phyloP scores from a whole-genome alignment of 208 protist species.

The Trichomonas tenax region DNA sequence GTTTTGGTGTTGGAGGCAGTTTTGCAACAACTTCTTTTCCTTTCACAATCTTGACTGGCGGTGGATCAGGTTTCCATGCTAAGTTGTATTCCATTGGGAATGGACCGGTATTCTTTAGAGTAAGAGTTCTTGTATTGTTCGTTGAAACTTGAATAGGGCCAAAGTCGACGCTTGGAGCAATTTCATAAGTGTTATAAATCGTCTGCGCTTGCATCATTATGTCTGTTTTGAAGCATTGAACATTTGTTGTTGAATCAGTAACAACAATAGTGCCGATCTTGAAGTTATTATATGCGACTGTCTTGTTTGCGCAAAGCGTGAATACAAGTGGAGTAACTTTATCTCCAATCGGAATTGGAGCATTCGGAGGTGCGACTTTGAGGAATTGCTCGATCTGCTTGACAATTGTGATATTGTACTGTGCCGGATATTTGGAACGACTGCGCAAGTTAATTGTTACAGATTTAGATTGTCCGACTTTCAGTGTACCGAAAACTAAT shows the following conservation, averaged over 20 bases:
- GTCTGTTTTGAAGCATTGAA: too few species aligned
- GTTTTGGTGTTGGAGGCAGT: background rate
- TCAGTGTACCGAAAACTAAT: background rate
- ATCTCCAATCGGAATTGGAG: background rate
- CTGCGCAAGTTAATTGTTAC: background rate
- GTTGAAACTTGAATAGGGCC: background rate
- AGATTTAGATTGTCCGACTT: background rate
- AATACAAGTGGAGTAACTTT: background rate
- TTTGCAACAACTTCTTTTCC: background rate
- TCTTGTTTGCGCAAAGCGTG: background rate
- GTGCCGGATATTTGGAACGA: background rate
- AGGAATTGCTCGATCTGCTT: background rate
- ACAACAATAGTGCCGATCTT: background rate
- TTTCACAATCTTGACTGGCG: background rate
- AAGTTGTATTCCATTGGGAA: slow-evolving; percentile 2
- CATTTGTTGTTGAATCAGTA: background rate
- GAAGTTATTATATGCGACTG: background rate
- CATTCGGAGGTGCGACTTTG: background rate
- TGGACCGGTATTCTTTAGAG: background rate
- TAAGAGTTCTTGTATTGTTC: background rate
- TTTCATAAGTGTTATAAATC: too few species aligned
- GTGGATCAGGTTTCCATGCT: background rate
- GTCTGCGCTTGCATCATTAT: background rate
- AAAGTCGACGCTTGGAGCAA: background rate
- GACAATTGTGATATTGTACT: background rate